Evolutionary conservation across 2,329 filamentous ascomycete species (phyloP).

Genomic region (Sarocladiaceae sp.): DNA sequence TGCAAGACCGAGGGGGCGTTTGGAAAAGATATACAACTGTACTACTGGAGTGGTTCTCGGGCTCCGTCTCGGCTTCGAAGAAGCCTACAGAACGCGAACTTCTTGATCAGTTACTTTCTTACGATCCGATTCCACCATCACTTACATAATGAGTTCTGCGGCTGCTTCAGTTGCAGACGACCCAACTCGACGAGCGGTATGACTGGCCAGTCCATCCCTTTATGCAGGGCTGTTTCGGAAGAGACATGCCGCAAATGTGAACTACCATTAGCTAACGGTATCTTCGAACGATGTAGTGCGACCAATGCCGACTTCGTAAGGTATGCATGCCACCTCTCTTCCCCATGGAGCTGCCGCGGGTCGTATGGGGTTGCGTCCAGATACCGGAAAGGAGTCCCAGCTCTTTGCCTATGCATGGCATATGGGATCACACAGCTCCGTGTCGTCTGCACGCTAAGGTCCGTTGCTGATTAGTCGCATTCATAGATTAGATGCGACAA

Average conservation of each 20-base stretch:
- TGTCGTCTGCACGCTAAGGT: too few species aligned
- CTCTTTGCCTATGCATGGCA: neutral
- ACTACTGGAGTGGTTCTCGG: too few species aligned
- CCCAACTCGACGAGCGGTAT: slow-evolving; percentile 7
- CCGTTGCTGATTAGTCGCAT: too few species aligned
- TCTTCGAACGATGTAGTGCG: slow-evolving; percentile 30
- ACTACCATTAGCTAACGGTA: neutral
- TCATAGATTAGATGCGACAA: slow-evolving; percentile 56
- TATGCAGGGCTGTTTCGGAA: neutral
- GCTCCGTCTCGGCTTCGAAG: too few species aligned
- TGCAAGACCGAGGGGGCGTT: too few species aligned
- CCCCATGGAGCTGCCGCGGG: neutral
- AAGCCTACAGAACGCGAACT: neutral
- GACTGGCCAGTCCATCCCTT: neutral
- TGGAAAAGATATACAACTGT: too few species aligned
- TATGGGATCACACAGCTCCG: neutral
- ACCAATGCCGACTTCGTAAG: slow-evolving; percentile 39
- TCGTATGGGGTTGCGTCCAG: too few species aligned
- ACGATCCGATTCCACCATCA: neutral
- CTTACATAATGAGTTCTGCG: neutral
- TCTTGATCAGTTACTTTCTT: neutral
- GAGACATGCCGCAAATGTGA: neutral
- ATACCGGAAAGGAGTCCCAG: neutral
- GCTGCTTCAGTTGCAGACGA: slow-evolving; percentile 2
- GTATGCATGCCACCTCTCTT: slow-evolving; percentile 21